These are phyloP conservation scores for Alternaria panax DNA, from an alignment of 2,329 filamentous ascomycete species.

Conservation along the genomic window DNA sequence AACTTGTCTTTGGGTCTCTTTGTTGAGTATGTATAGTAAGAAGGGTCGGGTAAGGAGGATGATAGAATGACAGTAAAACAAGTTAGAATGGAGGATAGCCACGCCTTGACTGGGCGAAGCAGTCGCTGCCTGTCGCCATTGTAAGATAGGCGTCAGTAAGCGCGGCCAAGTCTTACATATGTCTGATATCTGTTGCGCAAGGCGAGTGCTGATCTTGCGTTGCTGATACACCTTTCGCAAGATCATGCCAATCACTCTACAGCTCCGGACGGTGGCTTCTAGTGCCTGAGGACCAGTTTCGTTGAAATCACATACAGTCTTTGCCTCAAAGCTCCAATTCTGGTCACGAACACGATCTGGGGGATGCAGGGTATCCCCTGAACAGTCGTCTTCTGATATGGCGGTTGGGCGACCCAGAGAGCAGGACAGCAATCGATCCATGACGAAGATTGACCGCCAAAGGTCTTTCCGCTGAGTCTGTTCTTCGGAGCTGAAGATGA, in stretches of 20 bases:
- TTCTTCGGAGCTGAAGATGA: constrained; percentile 59
- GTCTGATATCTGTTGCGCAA: constrained; percentile 65
- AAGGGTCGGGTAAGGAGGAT: constrained; percentile 71
- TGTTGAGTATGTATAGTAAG: constrained; percentile 65
- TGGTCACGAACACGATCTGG: constrained; percentile 34
- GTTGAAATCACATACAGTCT: constrained; percentile 30
- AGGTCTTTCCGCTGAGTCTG: constrained; percentile 62
- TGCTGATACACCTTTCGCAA: constrained; percentile 67
- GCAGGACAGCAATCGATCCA: constrained; percentile 69
- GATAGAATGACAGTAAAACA: constrained; percentile 69
- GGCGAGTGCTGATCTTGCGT: constrained; percentile 64
- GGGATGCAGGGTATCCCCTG: constrained; percentile 55
- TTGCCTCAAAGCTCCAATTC: constrained; percentile 20
- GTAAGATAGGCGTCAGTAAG: constrained; percentile 57
- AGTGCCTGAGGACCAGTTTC: constrained; percentile 55
- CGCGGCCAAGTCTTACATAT: constrained; percentile 62
- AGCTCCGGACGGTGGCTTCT: constrained; percentile 65
- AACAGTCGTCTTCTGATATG: constrained; percentile 69
- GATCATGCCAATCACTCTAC: constrained; percentile 65
- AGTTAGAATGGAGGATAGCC: constrained; percentile 67
- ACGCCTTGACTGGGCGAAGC: constrained; percentile 60
- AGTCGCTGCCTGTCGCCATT: constrained; percentile 59
- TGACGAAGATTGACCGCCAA: constrained; percentile 70
- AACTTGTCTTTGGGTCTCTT: constrained; percentile 49
- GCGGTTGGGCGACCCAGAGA: constrained; percentile 68